Evolutionary conservation across 2,329 filamentous ascomycete species (phyloP), one percentile per base, ranked within the genome.

Genomic region (Fusarium sp.): DNA sequence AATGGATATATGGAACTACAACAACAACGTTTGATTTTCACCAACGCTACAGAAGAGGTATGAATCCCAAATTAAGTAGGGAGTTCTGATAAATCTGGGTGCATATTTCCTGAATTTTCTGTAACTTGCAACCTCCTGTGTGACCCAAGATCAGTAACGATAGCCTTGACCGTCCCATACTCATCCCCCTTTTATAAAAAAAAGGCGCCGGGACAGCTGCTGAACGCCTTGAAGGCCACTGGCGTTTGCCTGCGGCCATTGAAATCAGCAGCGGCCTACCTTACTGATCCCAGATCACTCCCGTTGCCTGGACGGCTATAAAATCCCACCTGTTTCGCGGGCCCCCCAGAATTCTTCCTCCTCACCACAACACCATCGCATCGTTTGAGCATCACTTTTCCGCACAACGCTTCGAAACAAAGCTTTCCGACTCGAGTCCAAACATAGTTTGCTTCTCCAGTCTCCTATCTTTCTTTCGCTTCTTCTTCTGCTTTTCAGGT

Each of bases 21-120:
- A 28, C 38, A 48, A 15, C 10, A 10, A 13, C 35, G 39, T 60
- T 55, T 60, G 57, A 54, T 55, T 60, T 61, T 55, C 11, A 15
- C 35, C 25, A 54, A 44, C 24, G 9, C 13, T 15, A 35, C 31
- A 35, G 9, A 36, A 15, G 9, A 26, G 15, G 35, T 42, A 32
- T n/a, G 12, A 28, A 8, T 8, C 19, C 7, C n/a, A 53, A 48
- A 55, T 6, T 31, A 15, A 34, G 32, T 29, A 5, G n/a, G 38
- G 32, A 40, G 48, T 32, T 31, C 24, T 7, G 12, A 1, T 5
- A 28, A 3, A 24, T n/a, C 26, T 7, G 9, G 15, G 35, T 24
- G 11, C 10, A 36, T 11, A 41, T 39, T 22, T 1, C 9, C 11
- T 19, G 10, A 9, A 28, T 43, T 55, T 49, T 36, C 22, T n/a